These are phyloP conservation scores for Arachis monticola DNA, from an alignment of 331 rosid genomes.

Conservation along the genomic window DNA sequence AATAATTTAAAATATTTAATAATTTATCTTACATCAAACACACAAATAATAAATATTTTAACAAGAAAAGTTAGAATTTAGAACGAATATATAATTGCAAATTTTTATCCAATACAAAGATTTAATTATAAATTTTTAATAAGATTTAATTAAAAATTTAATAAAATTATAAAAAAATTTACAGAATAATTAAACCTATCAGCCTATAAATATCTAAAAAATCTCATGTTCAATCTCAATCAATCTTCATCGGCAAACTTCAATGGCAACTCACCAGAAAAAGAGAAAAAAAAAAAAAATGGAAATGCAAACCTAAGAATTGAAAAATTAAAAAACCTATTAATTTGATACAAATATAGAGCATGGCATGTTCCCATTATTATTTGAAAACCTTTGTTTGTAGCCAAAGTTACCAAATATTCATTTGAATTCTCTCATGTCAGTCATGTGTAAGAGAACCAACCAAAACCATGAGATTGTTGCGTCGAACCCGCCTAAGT, in stretches of 20 bases:
- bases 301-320: not conserved
- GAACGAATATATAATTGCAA: too few species aligned
- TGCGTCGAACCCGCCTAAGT: constrained; percentile 62
- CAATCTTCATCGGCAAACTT: constrained; percentile 11
- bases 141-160: too few species aligned
- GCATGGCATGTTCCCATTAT: constrained; percentile 20
- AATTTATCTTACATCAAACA: too few species aligned
- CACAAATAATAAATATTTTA: too few species aligned
- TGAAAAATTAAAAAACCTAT: constrained; percentile 14
- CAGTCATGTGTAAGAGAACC: constrained; percentile 34
- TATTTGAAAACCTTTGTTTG: constrained; percentile 30
- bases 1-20: too few species aligned
- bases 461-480: constrained; percentile 37
- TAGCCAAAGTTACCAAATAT: constrained; percentile 40
- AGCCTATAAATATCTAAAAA: not conserved
- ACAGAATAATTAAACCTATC: too few species aligned
- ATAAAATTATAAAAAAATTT: too few species aligned
- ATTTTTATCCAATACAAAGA: too few species aligned
- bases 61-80: too few species aligned
- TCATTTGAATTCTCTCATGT: constrained; percentile 36
- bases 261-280: constrained; percentile 56
- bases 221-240: constrained; percentile 1
- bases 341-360: not conserved
- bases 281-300: constrained; percentile 31
- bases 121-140: too few species aligned